Percentiles rank a stretch among this genome's conserved stretches.
phyloP scores from a whole-genome alignment of 2,329 filamentous ascomycete genomes.

The Malbranchea zuffiana region DNA sequence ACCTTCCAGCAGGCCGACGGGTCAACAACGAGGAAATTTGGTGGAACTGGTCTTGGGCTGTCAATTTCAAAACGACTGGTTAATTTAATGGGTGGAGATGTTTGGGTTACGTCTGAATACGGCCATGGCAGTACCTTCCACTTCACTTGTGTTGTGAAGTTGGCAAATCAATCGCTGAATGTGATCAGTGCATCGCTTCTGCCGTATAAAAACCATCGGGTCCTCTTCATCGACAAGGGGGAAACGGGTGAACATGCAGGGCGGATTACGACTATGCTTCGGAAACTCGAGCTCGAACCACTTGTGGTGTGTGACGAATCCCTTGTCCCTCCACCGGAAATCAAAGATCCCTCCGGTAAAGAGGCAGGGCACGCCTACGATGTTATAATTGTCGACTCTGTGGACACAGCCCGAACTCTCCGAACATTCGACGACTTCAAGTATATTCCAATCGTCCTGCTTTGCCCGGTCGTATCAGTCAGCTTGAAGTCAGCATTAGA shows the following conservation, averaged over 20 bases:
- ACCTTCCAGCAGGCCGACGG: conserved; percentile 98
- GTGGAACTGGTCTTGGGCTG: conserved; percentile 82
- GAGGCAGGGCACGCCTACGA: conserved; percentile 60
- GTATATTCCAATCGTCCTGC: conserved; percentile 87
- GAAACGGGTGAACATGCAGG: conserved; percentile 54
- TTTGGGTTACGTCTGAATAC: conserved; percentile 90
- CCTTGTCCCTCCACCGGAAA: conserved; percentile 50
- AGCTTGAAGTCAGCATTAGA: conserved; percentile 89
- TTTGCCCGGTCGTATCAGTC: conserved; percentile 81
- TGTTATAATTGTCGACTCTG: conserved; percentile 90
- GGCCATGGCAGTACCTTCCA: conserved; percentile 89
- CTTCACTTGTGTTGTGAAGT: conserved; percentile 85
- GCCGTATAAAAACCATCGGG: conserved; percentile 85
- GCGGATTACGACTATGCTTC: conserved; percentile 69
- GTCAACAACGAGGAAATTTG: conserved; percentile 91
- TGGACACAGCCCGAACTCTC: conserved; percentile 75
- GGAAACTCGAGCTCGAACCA: conserved; percentile 66
- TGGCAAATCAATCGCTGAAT: conserved; percentile 66
- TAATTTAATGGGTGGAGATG: conserved; percentile 89
- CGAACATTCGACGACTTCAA: conserved; percentile 90
- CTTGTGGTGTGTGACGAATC: conserved; percentile 70
- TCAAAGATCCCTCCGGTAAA: conserved; percentile 40
- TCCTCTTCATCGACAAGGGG: conserved; percentile 89
- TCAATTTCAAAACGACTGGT: conserved; percentile 94
- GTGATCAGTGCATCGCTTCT: conserved; percentile 65